Conservation (phyloP, 768 basidiomycete genomes). For the Lentinula lateritia region DNA sequence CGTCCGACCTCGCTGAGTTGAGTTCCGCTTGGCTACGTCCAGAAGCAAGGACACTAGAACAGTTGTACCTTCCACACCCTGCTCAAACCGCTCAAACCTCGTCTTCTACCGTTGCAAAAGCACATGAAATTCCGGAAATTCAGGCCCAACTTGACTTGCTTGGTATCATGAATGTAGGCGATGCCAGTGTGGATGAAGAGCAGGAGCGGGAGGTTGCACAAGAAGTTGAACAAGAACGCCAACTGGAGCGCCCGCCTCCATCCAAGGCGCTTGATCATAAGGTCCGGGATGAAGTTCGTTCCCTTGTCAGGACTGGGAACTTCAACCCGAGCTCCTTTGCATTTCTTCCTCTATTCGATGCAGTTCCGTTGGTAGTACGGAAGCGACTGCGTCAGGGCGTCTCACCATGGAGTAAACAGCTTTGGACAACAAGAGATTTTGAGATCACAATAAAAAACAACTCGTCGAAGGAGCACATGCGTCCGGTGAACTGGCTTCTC, state of each 20-base stretch:
- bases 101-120: not conserved
- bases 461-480: conserved; percentile 13
- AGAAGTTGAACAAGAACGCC: conserved; percentile 16
- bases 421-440: conserved; percentile 12
- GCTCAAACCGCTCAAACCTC: not conserved
- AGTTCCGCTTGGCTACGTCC: conserved; percentile 20
- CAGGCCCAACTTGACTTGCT: conserved; percentile 6
- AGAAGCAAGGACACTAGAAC: conserved; percentile 20
- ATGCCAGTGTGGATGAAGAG: conserved; percentile 14
- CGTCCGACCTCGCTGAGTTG: not conserved
- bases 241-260: conserved; percentile 12
- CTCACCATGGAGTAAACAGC: not conserved
- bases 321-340: not conserved
- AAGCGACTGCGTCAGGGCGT: not conserved
- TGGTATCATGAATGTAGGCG: not conserved
- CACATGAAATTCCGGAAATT: conserved; percentile 5
- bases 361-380: not conserved
- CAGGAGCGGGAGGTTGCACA: conserved; percentile 18
- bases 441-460: not conserved
- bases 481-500: conserved; percentile 23
- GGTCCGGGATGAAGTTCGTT: conserved; percentile 14
- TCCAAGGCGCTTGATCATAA: conserved; percentile 15
- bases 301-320: conserved; percentile 11
- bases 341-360: conserved; percentile 1
- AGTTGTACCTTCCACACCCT: conserved; percentile 15